Base-by-base conservation (phyloP, 805 yeast genomes). In the Hanseniaspora osmophila region DNA sequence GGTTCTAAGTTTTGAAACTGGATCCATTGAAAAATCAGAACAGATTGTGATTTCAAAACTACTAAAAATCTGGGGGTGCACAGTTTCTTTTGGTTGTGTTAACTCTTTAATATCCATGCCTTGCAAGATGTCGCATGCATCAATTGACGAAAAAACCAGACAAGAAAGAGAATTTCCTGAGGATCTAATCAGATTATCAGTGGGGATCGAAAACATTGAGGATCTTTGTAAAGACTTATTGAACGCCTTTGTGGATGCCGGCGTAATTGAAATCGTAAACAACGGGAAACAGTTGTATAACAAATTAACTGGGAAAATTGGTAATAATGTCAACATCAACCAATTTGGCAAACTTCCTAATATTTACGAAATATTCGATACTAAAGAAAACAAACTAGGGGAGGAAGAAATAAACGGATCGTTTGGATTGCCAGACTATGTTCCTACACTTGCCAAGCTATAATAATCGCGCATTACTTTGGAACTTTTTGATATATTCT, bases 101-200 rank as follows among this genome's bases (percentile, higher is more conserved):
- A 85, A 86, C 68, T 84, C 95, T 15, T 71, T 88, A 58, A 85
- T 88, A 47, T 85, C 95, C 37, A 75, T 88, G 79, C 97, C 97
- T 13, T 85, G 96, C 63, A 75, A 76, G 62, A 88, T 88, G 96
- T 84, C 95, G 6, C 97, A 88, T 59, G 96, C 96, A n/a, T 81
- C 95, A 2, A 88, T 88, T 50, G 95, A 87, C 54, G 81, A 87
- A 22, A 77, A 84, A 57, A 79, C 85, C 3, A 77, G 96, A 62
- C 79, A 78, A 42, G 94, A 83, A 61, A 77, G 97, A 61, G 86
- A 79, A 40, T 78, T 88, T 65, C 95, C 96, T 2, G 96, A 88
- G 63, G 96, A 90, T 60, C 70, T 88, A 57, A 78, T 88, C 54
- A 73, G 97, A 56, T 71, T 88, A 46, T 88, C 96, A 60, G 80